phyloP scores from a whole-genome alignment of 1,284 basidiomycete species.

The Puccinia polysora region DNA sequence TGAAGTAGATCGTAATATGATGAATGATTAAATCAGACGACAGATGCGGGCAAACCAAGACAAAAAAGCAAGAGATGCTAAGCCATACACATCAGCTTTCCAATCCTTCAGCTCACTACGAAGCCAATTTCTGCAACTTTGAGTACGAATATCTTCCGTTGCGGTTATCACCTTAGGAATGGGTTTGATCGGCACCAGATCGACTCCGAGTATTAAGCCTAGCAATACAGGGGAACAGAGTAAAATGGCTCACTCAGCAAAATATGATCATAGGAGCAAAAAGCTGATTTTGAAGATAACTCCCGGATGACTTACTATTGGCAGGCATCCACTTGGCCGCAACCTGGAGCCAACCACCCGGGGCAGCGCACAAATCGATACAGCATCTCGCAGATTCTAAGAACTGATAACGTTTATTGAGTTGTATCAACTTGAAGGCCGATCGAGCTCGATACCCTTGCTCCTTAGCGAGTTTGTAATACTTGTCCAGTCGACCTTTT shows the following conservation, averaged over 20 bases:
- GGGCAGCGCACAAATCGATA: slow-evolving; percentile 97
- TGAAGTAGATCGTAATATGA: slow-evolving; percentile 29
- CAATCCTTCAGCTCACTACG: slow-evolving; percentile 90
- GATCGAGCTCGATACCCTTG: slow-evolving; percentile 99
- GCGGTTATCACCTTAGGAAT: slow-evolving; percentile 91
- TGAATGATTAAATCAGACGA: not conserved
- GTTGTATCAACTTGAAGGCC: slow-evolving; percentile 97
- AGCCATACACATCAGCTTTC: slow-evolving; percentile 86
- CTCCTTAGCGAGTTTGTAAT: slow-evolving; percentile 62
- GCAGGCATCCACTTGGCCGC: slow-evolving; percentile 97
- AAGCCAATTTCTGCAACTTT: slow-evolving; percentile 80
- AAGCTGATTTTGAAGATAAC: slow-evolving; percentile 49
- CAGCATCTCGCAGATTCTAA: slow-evolving; percentile 86
- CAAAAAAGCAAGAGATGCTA: not conserved
- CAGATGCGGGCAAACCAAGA: not conserved
- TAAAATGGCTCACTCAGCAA: not conserved
- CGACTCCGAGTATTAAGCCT: slow-evolving; percentile 64
- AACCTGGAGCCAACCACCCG: slow-evolving; percentile 98
- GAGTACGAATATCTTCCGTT: slow-evolving; percentile 89
- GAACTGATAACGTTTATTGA: slow-evolving; percentile 96
- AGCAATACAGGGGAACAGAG: slow-evolving; percentile 40
- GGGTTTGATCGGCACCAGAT: slow-evolving; percentile 91
- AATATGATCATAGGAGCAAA: slow-evolving; percentile 27
- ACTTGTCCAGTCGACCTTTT: slow-evolving; percentile 44
- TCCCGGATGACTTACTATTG: slow-evolving; percentile 69